Evolutionary conservation across 2,329 filamentous ascomycete genomes (phyloP).

Genomic region (Drechslerella dactyloides): DNA sequence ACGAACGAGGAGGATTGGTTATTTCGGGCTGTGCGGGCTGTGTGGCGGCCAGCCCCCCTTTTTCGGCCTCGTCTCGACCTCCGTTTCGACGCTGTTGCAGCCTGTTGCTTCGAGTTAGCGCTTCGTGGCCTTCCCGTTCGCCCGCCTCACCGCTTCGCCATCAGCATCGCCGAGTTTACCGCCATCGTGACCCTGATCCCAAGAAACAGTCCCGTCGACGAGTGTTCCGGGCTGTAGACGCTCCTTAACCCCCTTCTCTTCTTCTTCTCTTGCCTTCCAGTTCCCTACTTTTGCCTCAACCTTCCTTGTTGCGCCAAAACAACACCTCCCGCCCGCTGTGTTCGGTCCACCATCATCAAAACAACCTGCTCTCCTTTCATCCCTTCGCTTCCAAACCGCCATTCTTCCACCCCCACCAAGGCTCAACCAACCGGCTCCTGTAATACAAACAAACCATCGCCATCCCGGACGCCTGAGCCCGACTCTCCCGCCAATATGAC

Average conservation of each 20-base stretch:
- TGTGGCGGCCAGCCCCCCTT: slow-evolving; percentile 10
- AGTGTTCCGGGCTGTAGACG: slow-evolving; percentile 1
- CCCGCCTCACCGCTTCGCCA: background rate
- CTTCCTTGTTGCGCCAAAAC: background rate
- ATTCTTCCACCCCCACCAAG: background rate
- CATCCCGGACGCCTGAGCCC: slow-evolving; percentile 8
- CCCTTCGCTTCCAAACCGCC: background rate
- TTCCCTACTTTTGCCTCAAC: background rate
- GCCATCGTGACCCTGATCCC: background rate
- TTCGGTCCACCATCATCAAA: slow-evolving; percentile 7
- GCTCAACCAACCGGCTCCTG: background rate
- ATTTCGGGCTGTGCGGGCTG: background rate
- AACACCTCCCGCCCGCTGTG: background rate
- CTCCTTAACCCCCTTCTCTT: background rate
- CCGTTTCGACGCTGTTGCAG: background rate
- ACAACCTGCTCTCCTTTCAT: background rate
- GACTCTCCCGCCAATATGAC: slow-evolving; percentile 67
- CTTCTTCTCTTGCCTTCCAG: background rate
- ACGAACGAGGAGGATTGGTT: background rate
- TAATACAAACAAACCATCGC: background rate
- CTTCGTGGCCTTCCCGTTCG: slow-evolving; percentile 5
- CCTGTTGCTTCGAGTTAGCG: background rate
- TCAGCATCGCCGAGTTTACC: too few species aligned
- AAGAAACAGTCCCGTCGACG: background rate
- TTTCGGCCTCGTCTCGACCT: slow-evolving; percentile 6